These are phyloP conservation scores for Candida parachauliodes DNA, from an alignment of 805 yeast species.

Conservation along the genomic window DNA sequence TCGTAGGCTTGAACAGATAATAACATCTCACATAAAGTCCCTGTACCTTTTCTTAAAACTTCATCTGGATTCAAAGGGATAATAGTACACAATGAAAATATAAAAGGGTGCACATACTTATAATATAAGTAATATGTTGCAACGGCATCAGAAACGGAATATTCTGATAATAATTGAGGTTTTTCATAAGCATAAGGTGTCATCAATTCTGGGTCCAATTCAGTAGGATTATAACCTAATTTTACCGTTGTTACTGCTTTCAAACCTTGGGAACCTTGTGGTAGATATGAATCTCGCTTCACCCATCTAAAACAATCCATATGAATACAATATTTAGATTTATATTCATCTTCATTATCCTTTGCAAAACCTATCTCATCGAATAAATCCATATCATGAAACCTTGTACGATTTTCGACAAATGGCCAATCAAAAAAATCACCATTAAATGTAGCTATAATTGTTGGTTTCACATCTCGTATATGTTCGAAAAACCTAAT, in stretches of 20 bases:
- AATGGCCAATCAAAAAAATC: slow-evolving; percentile 99
- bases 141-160: slow-evolving; percentile 98
- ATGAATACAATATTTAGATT: slow-evolving; percentile 87
- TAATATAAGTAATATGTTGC: slow-evolving; percentile 95
- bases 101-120: slow-evolving; percentile 96
- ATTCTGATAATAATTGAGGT: slow-evolving; percentile 90
- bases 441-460: slow-evolving; percentile 97
- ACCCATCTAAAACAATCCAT: slow-evolving; percentile 99
- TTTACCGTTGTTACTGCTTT: slow-evolving; percentile 97
- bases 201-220: slow-evolving; percentile 96
- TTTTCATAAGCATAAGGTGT: slow-evolving; percentile 94
- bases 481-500: slow-evolving; percentile 85
- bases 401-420: slow-evolving; percentile 81
- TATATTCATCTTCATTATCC: slow-evolving; percentile 88
- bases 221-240: slow-evolving; percentile 93
- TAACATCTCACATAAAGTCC: slow-evolving; percentile 97
- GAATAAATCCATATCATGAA: slow-evolving; percentile 83
- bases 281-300: slow-evolving; percentile 92
- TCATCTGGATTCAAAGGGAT: slow-evolving; percentile 97
- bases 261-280: slow-evolving; percentile 98
- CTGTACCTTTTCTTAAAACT: slow-evolving; percentile 93
- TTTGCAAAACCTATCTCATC: slow-evolving; percentile 91
- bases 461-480: slow-evolving; percentile 84
- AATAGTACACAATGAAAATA: slow-evolving; percentile 91
- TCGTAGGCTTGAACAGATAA: slow-evolving; percentile 94